These are phyloP conservation scores for Suhomyces bolitotheri DNA, from an alignment of 1,139 yeast genomes.

Conservation along the genomic window DNA sequence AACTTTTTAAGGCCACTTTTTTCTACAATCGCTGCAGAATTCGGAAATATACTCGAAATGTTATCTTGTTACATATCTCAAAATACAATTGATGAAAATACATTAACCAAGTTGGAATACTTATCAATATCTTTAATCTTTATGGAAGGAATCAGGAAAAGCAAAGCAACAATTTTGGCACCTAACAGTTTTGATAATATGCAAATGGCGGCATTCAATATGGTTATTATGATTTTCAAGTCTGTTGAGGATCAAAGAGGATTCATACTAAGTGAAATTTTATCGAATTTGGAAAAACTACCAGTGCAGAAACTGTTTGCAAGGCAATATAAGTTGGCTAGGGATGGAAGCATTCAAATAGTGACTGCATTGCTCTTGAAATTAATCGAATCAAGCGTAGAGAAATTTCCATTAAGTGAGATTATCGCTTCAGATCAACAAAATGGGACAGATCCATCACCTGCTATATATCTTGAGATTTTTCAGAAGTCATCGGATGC, in stretches of 20 bases:
- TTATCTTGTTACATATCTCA: conserved; percentile 16
- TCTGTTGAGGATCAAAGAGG: conserved; percentile 51
- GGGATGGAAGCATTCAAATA: conserved; percentile 51
- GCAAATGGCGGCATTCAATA: conserved; percentile 33
- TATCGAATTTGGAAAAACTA: conserved; percentile 51
- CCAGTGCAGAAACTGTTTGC: conserved; percentile 45
- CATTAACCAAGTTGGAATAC: conserved; percentile 54
- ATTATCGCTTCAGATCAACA: background rate
- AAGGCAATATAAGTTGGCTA: conserved; percentile 42
- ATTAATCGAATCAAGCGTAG: conserved; percentile 43
- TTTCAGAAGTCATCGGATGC: background rate
- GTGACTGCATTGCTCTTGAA: conserved; percentile 46
- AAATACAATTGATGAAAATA: conserved; percentile 42
- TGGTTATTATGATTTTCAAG: conserved; percentile 48
- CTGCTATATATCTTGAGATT: background rate
- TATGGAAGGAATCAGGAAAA: conserved; percentile 24
- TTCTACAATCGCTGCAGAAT: conserved; percentile 7
- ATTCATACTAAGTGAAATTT: conserved; percentile 60
- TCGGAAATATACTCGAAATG: conserved; percentile 7
- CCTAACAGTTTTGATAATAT: conserved; percentile 29
- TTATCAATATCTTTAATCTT: conserved; percentile 42
- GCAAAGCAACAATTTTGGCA: conserved; percentile 14
- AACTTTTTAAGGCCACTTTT: conserved; percentile 6
- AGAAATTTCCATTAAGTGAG: conserved; percentile 15
- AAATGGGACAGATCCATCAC: background rate